Base-by-base conservation (phyloP, 495 filamentous ascomycete species). In the Xylaria scruposa region DNA sequence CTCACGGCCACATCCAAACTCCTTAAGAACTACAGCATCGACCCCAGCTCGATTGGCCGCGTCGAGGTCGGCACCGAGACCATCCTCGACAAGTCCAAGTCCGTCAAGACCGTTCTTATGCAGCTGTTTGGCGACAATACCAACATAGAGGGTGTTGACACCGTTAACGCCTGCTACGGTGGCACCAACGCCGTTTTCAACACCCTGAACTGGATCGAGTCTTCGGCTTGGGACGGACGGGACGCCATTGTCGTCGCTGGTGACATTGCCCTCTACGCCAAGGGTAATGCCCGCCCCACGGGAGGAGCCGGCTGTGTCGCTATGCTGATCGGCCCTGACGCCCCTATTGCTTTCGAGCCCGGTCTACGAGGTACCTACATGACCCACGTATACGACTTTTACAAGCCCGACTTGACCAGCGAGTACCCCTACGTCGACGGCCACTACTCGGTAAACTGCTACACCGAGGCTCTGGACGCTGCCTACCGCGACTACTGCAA, bases 31-130 rank as follows among this genome's bases (percentile, higher is more conserved):
- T 97, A 97, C 90, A 91, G 91, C 77, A 91, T 99, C 83, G 95
- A 99, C 84, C 87, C 91, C 74, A 91, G 91, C 81, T 90, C 91
- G 70, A 93, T 99, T 78, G 96, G 96, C 68, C 92, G 96, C 73
- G 88, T 99, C 75, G 96, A 99, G 85, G 96, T 99, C 75, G 96
- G 96, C 78, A 99, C 96, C 65, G 96, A 99, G 90, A 99, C 96
- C 64, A 88, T 99, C 51, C 88, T 99, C 79, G 96, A 99, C 88
- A 99, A 99, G 89, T 98, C 96, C 76, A 99, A 99, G 88, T 98
- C 97, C 36, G 96, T 99, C 87, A 99, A 99, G 90, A 93, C 95
- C n/a, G 95, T 99, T 63, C 84, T 98, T 73, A 99, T 99, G 96
- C 96, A 98, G 85, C 88, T 99, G 36, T 97, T 99, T 77, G 88